phyloP scores from a whole-genome alignment of 495 filamentous ascomycete species.

The Lindgomyces ingoldianus region DNA sequence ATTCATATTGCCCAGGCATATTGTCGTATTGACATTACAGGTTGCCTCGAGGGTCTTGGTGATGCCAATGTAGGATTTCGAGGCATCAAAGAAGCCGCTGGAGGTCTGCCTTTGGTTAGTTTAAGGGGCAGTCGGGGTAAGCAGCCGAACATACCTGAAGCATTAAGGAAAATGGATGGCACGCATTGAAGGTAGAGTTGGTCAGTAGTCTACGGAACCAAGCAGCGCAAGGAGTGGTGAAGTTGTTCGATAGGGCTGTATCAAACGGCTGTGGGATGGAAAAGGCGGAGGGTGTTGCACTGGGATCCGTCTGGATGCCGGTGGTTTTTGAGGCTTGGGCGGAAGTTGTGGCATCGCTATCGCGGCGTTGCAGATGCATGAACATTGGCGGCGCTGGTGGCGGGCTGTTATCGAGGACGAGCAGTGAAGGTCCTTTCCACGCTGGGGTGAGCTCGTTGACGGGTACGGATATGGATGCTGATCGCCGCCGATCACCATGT shows the following conservation, averaged over 20 bases:
- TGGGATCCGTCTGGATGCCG: slow-evolving; percentile 18
- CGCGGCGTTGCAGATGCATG: slow-evolving; percentile 24
- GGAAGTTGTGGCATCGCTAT: slow-evolving; percentile 17
- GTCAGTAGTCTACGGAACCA: slow-evolving; percentile 26
- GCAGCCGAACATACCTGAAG: slow-evolving; percentile 28
- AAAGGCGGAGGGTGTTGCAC: slow-evolving; percentile 12
- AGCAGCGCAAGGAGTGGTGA: slow-evolving; percentile 27
- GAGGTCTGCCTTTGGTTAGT: slow-evolving; percentile 53
- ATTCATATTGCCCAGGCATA: slow-evolving; percentile 62
- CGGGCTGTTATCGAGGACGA: slow-evolving; percentile 17
- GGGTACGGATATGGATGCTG: slow-evolving; percentile 10
- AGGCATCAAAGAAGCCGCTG: slow-evolving; percentile 73
- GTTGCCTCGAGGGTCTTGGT: slow-evolving; percentile 70
- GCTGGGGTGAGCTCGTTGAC: slow-evolving; percentile 1
- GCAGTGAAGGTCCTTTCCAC: slow-evolving; percentile 30
- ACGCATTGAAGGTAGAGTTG: slow-evolving; percentile 19
- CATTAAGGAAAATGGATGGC: slow-evolving; percentile 37
- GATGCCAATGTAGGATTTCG: slow-evolving; percentile 63
- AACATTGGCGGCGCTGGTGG: slow-evolving; percentile 15
- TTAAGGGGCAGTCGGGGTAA: background rate
- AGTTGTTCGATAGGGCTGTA: slow-evolving; percentile 36
- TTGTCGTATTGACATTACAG: slow-evolving; percentile 62
- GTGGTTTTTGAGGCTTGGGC: slow-evolving; percentile 20
- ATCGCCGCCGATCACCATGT: slow-evolving; percentile 32
- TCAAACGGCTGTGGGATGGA: slow-evolving; percentile 33